Evolutionary conservation across 2,329 filamentous ascomycete species (phyloP), one percentile per base, ranked within the genome.

Genomic region (Chrysoporthe austroafricana): DNA sequence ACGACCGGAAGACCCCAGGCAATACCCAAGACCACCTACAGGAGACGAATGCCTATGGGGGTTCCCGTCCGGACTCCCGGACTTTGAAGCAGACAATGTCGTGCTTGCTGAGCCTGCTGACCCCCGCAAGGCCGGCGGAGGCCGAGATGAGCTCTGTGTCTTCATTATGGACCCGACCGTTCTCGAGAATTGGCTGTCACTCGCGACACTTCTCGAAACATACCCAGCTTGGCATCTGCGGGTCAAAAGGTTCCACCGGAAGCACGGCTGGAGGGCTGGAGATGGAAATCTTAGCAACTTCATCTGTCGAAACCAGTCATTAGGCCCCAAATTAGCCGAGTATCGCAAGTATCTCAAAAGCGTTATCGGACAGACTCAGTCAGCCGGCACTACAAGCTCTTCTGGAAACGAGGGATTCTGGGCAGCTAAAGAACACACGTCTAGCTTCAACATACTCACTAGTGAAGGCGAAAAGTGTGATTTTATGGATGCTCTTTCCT

Each of bases 181-280:
- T 60, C 36, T 60, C 14, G 57, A 60, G 34, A 34, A 34, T 18
- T 34, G 57, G 36, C 57, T 60, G 26, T 39, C 57, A 39, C 34
- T 60, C 36, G 57, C 26, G 18, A 60, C 57, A n/a, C 57, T 60
- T 60, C 57, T 60, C 7, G 57, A 60, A 11, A 60, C 57, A 60
- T 26, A 60, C 36, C 57, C 34, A 32, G 57, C 34, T 39, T 60
- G 57, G 57, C 57, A 60, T 60, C 57, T 60, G 36, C 57, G 26
- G 18, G 57, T 60, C 26, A 18, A 60, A 60, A 60, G 57, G 39
- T 60, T 60, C 14, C 26, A 60, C 26, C 57, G 57, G 18, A 60
- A 60, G 57, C 57, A 60, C 26, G 57, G 57, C 26, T 60, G 57
- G 57, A 39, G 9, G 36, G 57, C 57, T 13, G 39, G 57, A 60